phyloP scores from a whole-genome alignment of 176 grass and related monocot species.

The Elymus sibiricus region DNA sequence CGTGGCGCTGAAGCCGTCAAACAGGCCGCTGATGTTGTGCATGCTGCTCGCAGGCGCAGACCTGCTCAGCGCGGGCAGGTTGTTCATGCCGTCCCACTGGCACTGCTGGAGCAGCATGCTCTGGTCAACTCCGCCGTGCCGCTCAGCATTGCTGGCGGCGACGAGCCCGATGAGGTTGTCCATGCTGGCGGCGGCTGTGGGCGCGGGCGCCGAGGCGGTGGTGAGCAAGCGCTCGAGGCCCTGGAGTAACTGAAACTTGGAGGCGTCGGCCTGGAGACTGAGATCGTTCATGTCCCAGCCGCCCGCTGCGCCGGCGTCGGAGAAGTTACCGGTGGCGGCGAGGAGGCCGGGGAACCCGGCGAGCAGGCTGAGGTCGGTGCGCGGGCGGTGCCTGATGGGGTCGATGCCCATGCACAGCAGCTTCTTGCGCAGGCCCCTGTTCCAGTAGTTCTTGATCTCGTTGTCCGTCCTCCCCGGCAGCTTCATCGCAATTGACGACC shows the following conservation, averaged over 20 bases:
- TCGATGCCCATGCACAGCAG: too few species aligned
- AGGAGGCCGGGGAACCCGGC: slow-evolving; percentile 1
- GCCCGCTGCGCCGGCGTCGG: neutral
- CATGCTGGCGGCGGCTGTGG: neutral
- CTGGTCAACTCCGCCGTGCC: neutral
- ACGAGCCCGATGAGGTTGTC: slow-evolving; percentile 51
- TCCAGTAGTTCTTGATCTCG: slow-evolving; percentile 99
- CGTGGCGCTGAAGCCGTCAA: neutral
- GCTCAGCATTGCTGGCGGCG: slow-evolving; percentile 4
- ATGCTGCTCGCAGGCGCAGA: slow-evolving; percentile 1
- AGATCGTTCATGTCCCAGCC: slow-evolving; percentile 51
- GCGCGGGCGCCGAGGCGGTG: neutral
- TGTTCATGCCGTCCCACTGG: slow-evolving; percentile 46
- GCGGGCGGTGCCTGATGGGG: too few species aligned
- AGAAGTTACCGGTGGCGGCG: neutral
- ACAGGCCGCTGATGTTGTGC: neutral
- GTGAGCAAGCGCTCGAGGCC: slow-evolving; percentile 55
- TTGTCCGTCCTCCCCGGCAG: slow-evolving; percentile 79
- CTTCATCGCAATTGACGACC: slow-evolving; percentile 80
- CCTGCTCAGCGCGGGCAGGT: slow-evolving; percentile 27
- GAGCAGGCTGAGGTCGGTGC: too few species aligned
- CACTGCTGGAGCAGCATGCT: slow-evolving; percentile 28
- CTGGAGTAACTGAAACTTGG: slow-evolving; percentile 65
- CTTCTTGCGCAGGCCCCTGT: slow-evolving; percentile 26
- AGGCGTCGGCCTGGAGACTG: slow-evolving; percentile 72